These are phyloP conservation scores for Yamadazyma ubonensis DNA, from an alignment of 805 yeast genomes.

Conservation along the genomic window DNA sequence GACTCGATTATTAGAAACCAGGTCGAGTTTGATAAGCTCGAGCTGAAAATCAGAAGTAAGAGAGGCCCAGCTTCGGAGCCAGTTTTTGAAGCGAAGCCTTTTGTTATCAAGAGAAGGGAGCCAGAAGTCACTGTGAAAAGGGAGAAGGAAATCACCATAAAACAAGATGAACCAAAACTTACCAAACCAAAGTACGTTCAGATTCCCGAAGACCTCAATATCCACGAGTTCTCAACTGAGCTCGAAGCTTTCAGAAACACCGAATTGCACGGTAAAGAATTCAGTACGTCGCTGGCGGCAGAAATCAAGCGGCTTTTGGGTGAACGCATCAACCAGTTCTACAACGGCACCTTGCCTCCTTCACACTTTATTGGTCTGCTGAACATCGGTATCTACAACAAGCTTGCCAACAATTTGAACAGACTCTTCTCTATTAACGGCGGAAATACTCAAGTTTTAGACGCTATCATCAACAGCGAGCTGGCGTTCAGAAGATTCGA, in stretches of 20 bases:
- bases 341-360: constrained; percentile 2
- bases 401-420: constrained; percentile 26
- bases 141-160: neutral
- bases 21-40: constrained; percentile 44
- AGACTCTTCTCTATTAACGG: constrained; percentile 50
- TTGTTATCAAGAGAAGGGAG: too few species aligned
- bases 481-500: constrained; percentile 46
- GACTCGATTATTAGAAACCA: constrained; percentile 55
- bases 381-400: constrained; percentile 9
- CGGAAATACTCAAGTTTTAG: constrained; percentile 58
- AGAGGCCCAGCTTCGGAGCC: too few species aligned
- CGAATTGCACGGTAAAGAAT: constrained; percentile 6
- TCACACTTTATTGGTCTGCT: constrained; percentile 2
- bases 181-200: constrained; percentile 4
- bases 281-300: neutral
- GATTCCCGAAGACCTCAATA: constrained; percentile 12
- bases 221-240: constrained; percentile 12
- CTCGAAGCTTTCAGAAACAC: constrained; percentile 5
- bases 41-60: constrained; percentile 21
- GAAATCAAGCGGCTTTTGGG: neutral
- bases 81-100: neutral
- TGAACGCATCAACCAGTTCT: constrained; percentile 4
- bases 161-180: neutral
- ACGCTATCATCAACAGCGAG: constrained; percentile 52
- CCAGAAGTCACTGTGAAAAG: neutral